A percentile compares a stretch with the other conserved stretches of the same genome.
These are phyloP conservation scores for Ophiostoma piceae DNA, from an alignment of 2,329 filamentous ascomycete species.

Conservation along the genomic window DNA sequence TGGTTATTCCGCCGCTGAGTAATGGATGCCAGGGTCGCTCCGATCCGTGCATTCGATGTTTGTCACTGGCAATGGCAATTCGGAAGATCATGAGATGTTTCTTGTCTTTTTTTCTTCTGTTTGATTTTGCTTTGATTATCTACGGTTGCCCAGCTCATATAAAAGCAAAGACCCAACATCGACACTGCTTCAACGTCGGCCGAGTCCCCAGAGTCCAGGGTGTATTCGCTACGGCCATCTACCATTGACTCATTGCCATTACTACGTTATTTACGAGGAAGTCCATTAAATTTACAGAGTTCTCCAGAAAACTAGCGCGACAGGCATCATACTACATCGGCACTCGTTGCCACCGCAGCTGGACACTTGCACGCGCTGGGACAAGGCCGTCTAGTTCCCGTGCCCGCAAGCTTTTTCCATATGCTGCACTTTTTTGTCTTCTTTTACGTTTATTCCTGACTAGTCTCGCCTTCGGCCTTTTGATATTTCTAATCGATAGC, in stretches of 20 bases:
- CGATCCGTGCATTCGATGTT: neutral
- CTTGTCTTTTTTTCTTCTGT: neutral
- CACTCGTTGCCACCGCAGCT: neutral
- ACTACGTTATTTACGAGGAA: neutral
- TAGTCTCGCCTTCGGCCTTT: neutral
- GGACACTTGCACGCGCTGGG: neutral
- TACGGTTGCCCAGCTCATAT: neutral
- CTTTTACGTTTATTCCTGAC: neutral
- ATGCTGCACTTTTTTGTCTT: neutral
- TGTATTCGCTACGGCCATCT: neutral
- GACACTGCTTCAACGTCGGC: neutral
- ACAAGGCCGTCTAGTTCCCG: slow-evolving; percentile 7
- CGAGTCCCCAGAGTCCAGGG: neutral
- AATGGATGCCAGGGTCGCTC: neutral
- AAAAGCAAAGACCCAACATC: neutral
- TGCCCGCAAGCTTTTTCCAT: neutral
- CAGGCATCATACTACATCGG: neutral
- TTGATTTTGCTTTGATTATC: neutral
- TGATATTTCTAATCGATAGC: neutral
- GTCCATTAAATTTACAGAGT: neutral
- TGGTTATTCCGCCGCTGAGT: neutral
- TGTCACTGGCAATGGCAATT: neutral
- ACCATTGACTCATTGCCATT: neutral
- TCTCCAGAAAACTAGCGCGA: neutral
- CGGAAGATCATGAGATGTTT: neutral